Percentiles rank a stretch among this genome's conserved stretches.
phyloP scores from a whole-genome alignment of 306 rosid genomes.

The Inga laurina region DNA sequence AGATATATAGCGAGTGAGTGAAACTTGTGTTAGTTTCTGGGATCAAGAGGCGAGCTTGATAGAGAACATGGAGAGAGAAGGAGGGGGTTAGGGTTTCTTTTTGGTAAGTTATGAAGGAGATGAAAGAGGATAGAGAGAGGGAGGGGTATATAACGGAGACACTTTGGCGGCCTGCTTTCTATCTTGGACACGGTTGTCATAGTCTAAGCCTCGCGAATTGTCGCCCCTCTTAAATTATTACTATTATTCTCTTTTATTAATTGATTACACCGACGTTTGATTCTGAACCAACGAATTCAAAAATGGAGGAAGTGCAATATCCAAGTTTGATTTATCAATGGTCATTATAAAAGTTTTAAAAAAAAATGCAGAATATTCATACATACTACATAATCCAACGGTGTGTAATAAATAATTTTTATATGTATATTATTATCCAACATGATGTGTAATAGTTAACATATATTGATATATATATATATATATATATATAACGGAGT shows the following conservation, averaged over 20 bases:
- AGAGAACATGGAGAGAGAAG: background rate
- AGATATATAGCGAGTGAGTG: background rate
- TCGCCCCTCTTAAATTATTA: background rate
- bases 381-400: too few relatives aligned
- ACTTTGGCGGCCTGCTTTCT: background rate
- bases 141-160: background rate
- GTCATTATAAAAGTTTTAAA: too few relatives aligned
- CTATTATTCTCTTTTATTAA: background rate
- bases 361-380: too few relatives aligned
- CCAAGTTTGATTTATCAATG: background rate
- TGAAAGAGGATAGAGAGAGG: background rate
- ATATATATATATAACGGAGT: background rate
- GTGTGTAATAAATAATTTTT: too few relatives aligned
- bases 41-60: background rate
- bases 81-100: background rate
- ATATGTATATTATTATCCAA: background rate
- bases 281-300: background rate
- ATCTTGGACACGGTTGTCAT: background rate
- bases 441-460: background rate
- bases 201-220: background rate
- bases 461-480: background rate
- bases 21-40: background rate
- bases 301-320: background rate
- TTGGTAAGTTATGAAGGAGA: background rate
- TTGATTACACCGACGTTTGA: background rate